Conservation (phyloP, 306 rosid genomes). For the Echinosophora koreensis region DNA sequence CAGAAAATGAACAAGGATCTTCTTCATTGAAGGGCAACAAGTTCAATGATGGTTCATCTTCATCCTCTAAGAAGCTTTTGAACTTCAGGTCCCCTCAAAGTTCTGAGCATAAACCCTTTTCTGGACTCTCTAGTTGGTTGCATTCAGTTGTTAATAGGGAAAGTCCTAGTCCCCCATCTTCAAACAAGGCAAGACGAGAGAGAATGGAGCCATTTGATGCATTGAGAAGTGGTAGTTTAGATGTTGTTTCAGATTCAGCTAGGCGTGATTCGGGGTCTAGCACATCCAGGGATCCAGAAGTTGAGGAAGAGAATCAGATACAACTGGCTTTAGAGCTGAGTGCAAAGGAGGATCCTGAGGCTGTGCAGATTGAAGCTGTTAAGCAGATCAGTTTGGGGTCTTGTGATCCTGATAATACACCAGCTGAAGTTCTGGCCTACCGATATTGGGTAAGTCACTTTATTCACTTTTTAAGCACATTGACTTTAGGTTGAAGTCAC, state of each 20-base stretch:
- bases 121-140: slow-evolving; percentile 82
- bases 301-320: slow-evolving; percentile 94
- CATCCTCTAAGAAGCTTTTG: slow-evolving; percentile 62
- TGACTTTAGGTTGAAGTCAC: slow-evolving; percentile 46
- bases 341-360: slow-evolving; percentile 99
- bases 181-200: too few relatives aligned
- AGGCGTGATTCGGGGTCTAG: slow-evolving; percentile 72
- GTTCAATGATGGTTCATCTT: slow-evolving; percentile 60
- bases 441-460: slow-evolving; percentile 88
- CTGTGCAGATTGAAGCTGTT: slow-evolving; percentile 97
- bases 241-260: slow-evolving; percentile 62
- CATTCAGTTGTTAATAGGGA: slow-evolving; percentile 72
- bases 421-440: slow-evolving; percentile 91
- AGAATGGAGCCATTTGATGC: slow-evolving; percentile 46
- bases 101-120: slow-evolving; percentile 70
- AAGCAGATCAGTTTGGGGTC: slow-evolving; percentile 98
- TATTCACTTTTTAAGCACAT: slow-evolving; percentile 47
- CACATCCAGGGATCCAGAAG: slow-evolving; percentile 81
- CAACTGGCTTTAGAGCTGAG: slow-evolving; percentile 90
- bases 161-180: slow-evolving; percentile 40
- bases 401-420: slow-evolving; percentile 80
- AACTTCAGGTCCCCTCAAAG: neutral
- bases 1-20: slow-evolving; percentile 73
- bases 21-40: slow-evolving; percentile 70
- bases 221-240: slow-evolving; percentile 63